A percentile compares a stretch with the other conserved stretches of the same genome.
Evolutionary conservation across 352 stramenopile genomes (phyloP).

Genomic region (Pythium sp.): DNA sequence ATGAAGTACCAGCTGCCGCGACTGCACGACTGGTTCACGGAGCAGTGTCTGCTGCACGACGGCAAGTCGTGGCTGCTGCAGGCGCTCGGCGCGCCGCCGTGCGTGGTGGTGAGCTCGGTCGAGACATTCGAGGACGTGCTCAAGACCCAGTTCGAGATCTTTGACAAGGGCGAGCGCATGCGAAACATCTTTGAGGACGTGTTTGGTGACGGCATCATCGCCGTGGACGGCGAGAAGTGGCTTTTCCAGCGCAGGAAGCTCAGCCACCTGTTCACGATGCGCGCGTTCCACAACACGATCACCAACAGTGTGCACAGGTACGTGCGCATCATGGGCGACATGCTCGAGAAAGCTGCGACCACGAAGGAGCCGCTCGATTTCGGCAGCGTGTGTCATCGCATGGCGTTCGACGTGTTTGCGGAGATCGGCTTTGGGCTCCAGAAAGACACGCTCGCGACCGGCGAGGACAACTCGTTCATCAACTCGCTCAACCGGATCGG

Average conservation of each 20-base stretch:
- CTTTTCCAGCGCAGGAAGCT: constrained; percentile 30
- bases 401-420: constrained; percentile 57
- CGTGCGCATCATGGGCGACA: constrained; percentile 25
- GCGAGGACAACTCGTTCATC: constrained; percentile 48
- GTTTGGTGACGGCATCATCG: constrained; percentile 26
- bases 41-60: constrained; percentile 8
- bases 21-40: constrained; percentile 16
- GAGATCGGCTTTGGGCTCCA: constrained; percentile 55
- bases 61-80: constrained; percentile 22
- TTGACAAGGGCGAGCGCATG: constrained; percentile 29
- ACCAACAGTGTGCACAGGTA: constrained; percentile 34
- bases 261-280: constrained; percentile 31
- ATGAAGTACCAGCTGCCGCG: constrained; percentile 7
- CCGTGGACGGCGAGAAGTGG: constrained; percentile 31
- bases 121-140: constrained; percentile 33
- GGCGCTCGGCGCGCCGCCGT: constrained; percentile 17
- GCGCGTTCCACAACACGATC: constrained; percentile 27
- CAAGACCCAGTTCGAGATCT: constrained; percentile 36
- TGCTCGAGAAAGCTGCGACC: constrained; percentile 16
- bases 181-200: constrained; percentile 21
- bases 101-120: constrained; percentile 23
- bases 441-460: constrained; percentile 34
- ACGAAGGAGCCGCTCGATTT: constrained; percentile 1
- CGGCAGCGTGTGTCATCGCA: constrained; percentile 38
- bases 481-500: constrained; percentile 35